Evolutionary conservation across 768 basidiomycete genomes (phyloP).

Genomic region (Ephemerocybe angulata): DNA sequence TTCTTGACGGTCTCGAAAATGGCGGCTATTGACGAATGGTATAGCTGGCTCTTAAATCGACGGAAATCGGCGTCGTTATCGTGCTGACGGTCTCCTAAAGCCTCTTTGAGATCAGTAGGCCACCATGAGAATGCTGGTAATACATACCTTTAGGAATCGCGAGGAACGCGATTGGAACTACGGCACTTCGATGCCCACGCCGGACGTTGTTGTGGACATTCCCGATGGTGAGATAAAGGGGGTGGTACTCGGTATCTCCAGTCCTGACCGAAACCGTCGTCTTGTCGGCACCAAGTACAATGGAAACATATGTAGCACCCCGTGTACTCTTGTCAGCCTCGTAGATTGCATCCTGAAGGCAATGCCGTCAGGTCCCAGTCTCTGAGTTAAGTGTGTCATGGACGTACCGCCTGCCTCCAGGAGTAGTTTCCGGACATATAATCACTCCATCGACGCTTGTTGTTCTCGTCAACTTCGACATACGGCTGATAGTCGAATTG

Average conservation of each 20-base stretch:
- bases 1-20: neutral
- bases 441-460: constrained; percentile 21
- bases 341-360: constrained; percentile 24
- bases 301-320: constrained; percentile 28
- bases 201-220: constrained; percentile 30
- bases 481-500: constrained; percentile 30
- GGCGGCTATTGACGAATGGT: constrained; percentile 3
- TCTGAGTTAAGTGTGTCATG: neutral
- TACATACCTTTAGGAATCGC: constrained; percentile 21
- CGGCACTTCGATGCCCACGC: constrained; percentile 28
- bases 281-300: constrained; percentile 37
- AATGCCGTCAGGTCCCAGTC: neutral
- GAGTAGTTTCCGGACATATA: constrained; percentile 39
- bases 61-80: constrained; percentile 19
- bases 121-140: neutral
- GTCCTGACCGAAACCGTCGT: constrained; percentile 35
- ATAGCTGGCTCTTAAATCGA: constrained; percentile 4
- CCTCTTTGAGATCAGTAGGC: too few relatives aligned
- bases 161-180: constrained; percentile 27
- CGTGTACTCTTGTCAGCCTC: constrained; percentile 18
- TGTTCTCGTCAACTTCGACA: constrained; percentile 19
- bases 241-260: constrained; percentile 34
- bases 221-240: constrained; percentile 31
- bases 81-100: constrained; percentile 6
- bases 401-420: constrained; percentile 36